Percentiles rank a stretch among this genome's conserved stretches.
Conservation (phyloP, 345 rosid species). For the Gynandropsis gynandra region DNA sequence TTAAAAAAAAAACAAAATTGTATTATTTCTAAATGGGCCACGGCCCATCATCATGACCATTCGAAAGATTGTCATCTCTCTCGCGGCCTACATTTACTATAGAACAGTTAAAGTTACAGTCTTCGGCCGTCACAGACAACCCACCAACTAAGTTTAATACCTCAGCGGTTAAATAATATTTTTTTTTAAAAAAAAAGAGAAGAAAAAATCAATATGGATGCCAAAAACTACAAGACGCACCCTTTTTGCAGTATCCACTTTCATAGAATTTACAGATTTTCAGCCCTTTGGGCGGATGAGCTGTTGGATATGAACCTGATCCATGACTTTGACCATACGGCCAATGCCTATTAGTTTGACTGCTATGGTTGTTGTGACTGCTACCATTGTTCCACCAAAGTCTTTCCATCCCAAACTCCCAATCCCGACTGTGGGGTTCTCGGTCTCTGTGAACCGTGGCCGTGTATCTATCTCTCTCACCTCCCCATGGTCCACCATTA, state of each 20-base stretch:
- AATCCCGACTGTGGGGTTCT: slow-evolving; percentile 35
- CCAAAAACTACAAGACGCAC: slow-evolving; percentile 68
- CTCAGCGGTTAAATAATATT: neutral
- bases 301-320: slow-evolving; percentile 34
- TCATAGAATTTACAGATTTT: slow-evolving; percentile 70
- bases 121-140: too few relatives aligned
- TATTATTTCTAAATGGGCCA: too few relatives aligned
- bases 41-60: too few relatives aligned
- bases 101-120: too few relatives aligned
- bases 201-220: slow-evolving; percentile 40
- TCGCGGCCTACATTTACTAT: too few relatives aligned
- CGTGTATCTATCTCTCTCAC: too few relatives aligned
- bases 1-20: too few relatives aligned
- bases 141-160: too few relatives aligned
- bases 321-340: slow-evolving; percentile 35
- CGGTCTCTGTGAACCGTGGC: too few relatives aligned
- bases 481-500: slow-evolving; percentile 41
- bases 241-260: slow-evolving; percentile 68
- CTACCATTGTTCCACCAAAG: slow-evolving; percentile 31
- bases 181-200: slow-evolving; percentile 16
- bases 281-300: slow-evolving; percentile 59
- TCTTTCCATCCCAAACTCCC: slow-evolving; percentile 45
- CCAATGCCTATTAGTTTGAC: slow-evolving; percentile 47
- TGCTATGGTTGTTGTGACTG: slow-evolving; percentile 33
- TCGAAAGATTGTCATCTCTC: too few relatives aligned